Base-by-base conservation (phyloP, 2,329 filamentous ascomycete species). In the Colletotrichum kahawae region DNA sequence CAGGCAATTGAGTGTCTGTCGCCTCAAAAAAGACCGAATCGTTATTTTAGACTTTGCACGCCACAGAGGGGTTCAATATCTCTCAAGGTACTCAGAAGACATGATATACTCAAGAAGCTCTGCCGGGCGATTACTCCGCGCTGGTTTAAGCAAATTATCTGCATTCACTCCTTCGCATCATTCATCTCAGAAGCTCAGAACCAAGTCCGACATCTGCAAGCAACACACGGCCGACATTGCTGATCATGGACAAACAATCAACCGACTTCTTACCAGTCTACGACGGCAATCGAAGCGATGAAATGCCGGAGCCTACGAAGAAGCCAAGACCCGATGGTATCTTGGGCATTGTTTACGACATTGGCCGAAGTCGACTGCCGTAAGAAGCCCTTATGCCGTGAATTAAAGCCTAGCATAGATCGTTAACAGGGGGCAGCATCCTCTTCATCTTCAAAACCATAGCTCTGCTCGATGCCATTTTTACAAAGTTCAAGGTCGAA, bases 221-320 rank as follows among this genome's bases (percentile, higher is more conserved):
- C 18, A 48, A n/a, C 38, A n/a, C 38, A 48, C 38, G 3, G 38
- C 18, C 12, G 1, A 48, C 5, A 48, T n/a, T 48, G 12, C 38
- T 4, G 5, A 48, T n/a, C 38, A 48, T 48, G 5, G 18, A 48
- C 3, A 48, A 48, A 3, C 9, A 48, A 48, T 9, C 6, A 48
- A n/a, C 4, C 18, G 5, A n/a, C 18, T 0, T 48, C 38, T n/a
- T 48, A 7, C 9, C 18, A 12, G 1, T 48, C 1, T 9, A 48
- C 18, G 5, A 48, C 38, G 3, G 38, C 18, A n/a, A 48, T 48
- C 38, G 18, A 48, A 3, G 38, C 18, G 38, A 48, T 48, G 1
- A 48, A 48, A 12, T 48, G 1, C 38, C 18, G 5, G 1, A n/a
- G 3, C 38, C 38, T 43, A 6, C 9, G 38, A n/a, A n/a, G 4